phyloP scores from a whole-genome alignment of 768 basidiomycete genomes.

The Ramaria rubella region DNA sequence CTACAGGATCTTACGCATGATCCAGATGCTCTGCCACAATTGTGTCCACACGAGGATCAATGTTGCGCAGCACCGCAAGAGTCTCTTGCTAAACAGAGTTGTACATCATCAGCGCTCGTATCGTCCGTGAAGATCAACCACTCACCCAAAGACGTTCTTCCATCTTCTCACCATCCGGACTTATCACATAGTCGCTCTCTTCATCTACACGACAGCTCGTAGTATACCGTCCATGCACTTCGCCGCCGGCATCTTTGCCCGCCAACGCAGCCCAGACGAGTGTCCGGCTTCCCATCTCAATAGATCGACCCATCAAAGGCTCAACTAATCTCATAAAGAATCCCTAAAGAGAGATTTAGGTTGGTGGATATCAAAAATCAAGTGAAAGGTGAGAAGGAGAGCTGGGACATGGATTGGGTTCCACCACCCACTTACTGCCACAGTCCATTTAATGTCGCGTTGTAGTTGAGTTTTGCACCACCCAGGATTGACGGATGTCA shows the following conservation, averaged over 20 bases:
- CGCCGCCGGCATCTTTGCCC: slow-evolving; percentile 21
- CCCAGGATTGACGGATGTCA: slow-evolving; percentile 36
- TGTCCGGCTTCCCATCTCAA: slow-evolving; percentile 32
- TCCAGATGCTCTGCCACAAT: slow-evolving; percentile 20
- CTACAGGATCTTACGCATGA: too few relatives aligned
- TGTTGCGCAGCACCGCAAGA: slow-evolving; percentile 19
- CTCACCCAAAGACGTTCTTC: slow-evolving; percentile 35
- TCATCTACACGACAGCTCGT: slow-evolving; percentile 21
- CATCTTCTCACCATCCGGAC: slow-evolving; percentile 24
- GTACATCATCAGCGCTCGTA: too few relatives aligned
- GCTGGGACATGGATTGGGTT: too few relatives aligned
- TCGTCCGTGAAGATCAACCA: too few relatives aligned
- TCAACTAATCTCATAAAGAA: slow-evolving; percentile 21
- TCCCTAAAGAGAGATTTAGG: too few relatives aligned
- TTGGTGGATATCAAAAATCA: too few relatives aligned
- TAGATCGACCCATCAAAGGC: slow-evolving; percentile 27
- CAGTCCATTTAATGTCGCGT: slow-evolving; percentile 19
- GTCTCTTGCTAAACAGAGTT: slow-evolving; percentile 26
- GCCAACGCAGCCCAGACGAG: slow-evolving; percentile 31
- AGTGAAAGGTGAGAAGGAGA: too few relatives aligned
- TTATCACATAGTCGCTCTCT: slow-evolving; percentile 29
- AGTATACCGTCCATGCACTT: slow-evolving; percentile 29
- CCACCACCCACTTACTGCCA: too few relatives aligned
- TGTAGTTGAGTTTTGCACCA: slow-evolving; percentile 35
- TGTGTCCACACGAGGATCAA: slow-evolving; percentile 27